A percentile compares a stretch with the other conserved stretches of the same genome.
Evolutionary conservation across 352 stramenopile species (phyloP).

Genomic region (Globisporangium middletonii): DNA sequence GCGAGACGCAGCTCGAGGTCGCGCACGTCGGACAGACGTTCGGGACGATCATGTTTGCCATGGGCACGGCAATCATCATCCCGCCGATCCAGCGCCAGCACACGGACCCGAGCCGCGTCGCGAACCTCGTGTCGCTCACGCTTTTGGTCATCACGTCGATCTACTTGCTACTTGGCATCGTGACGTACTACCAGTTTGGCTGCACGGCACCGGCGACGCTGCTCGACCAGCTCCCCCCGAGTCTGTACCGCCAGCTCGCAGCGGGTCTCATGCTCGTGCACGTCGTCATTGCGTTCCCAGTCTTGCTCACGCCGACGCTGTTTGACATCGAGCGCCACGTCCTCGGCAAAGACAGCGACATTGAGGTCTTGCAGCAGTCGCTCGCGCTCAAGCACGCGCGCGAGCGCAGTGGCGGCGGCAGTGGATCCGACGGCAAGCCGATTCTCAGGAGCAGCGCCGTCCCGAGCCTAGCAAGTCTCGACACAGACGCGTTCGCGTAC

Average conservation of each 20-base stretch:
- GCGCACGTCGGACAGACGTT: slow-evolving; percentile 45
- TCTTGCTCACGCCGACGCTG: slow-evolving; percentile 56
- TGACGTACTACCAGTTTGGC: slow-evolving; percentile 67
- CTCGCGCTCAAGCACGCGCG: slow-evolving; percentile 25
- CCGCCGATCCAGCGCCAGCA: slow-evolving; percentile 59
- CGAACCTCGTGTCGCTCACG: slow-evolving; percentile 56
- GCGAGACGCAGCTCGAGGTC: slow-evolving; percentile 44
- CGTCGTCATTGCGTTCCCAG: slow-evolving; percentile 54
- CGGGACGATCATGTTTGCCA: slow-evolving; percentile 66
- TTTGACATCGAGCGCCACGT: slow-evolving; percentile 61
- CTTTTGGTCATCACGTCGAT: slow-evolving; percentile 67
- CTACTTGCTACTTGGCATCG: slow-evolving; percentile 61
- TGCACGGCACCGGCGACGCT: slow-evolving; percentile 56
- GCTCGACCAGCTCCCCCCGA: slow-evolving; percentile 44
- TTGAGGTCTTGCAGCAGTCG: slow-evolving; percentile 46
- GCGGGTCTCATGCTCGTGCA: slow-evolving; percentile 48
- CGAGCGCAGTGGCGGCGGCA: slow-evolving; percentile 13
- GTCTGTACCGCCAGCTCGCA: slow-evolving; percentile 24
- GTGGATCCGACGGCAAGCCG: slow-evolving; percentile 21
- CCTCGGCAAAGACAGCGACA: slow-evolving; percentile 52
- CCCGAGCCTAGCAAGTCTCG: slow-evolving; percentile 25
- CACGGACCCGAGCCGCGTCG: slow-evolving; percentile 34
- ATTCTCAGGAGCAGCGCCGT: slow-evolving; percentile 23
- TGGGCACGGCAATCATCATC: slow-evolving; percentile 60
- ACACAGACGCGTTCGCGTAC: slow-evolving; percentile 47